Conservation (phyloP, 805 yeast species). For the Teunomyces aglyptinius region DNA sequence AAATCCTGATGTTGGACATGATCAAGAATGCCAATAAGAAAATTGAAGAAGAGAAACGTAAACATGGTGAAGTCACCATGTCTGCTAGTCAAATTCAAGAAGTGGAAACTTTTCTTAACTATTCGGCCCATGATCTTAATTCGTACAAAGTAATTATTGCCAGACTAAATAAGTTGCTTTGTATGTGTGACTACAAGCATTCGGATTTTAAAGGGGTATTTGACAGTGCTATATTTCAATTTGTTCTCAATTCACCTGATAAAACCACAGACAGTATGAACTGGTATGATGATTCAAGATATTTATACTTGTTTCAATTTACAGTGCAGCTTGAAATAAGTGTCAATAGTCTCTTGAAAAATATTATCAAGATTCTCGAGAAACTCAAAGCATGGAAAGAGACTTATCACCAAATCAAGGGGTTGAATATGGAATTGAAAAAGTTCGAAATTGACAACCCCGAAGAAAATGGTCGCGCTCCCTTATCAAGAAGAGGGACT, state of each 20-base stretch:
- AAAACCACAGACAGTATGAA: background rate
- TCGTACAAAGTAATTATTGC: conserved; percentile 26
- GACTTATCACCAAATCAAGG: conserved; percentile 24
- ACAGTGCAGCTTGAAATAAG: conserved; percentile 25
- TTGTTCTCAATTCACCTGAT: background rate
- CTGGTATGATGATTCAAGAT: background rate
- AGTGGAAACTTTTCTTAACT: conserved; percentile 48
- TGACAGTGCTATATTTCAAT: conserved; percentile 11
- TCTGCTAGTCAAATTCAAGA: conserved; percentile 29
- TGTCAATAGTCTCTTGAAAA: conserved; percentile 21
- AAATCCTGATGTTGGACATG: conserved; percentile 32
- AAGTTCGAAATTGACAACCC: conserved; percentile 20
- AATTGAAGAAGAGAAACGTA: conserved; percentile 16
- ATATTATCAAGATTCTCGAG: conserved; percentile 20
- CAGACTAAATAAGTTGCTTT: conserved; percentile 35
- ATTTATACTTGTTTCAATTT: conserved; percentile 12
- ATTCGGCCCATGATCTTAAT: conserved; percentile 43
- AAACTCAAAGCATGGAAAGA: conserved; percentile 32
- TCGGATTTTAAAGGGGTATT: conserved; percentile 27
- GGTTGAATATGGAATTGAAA: conserved; percentile 27
- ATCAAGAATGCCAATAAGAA: conserved; percentile 20
- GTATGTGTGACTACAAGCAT: conserved; percentile 32
- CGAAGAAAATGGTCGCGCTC: conserved; percentile 4
- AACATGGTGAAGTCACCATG: conserved; percentile 23
- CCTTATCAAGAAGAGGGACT: conserved; percentile 16